Base-by-base conservation (phyloP, 2,329 filamentous ascomycete species). In the Cercospora sp. region DNA sequence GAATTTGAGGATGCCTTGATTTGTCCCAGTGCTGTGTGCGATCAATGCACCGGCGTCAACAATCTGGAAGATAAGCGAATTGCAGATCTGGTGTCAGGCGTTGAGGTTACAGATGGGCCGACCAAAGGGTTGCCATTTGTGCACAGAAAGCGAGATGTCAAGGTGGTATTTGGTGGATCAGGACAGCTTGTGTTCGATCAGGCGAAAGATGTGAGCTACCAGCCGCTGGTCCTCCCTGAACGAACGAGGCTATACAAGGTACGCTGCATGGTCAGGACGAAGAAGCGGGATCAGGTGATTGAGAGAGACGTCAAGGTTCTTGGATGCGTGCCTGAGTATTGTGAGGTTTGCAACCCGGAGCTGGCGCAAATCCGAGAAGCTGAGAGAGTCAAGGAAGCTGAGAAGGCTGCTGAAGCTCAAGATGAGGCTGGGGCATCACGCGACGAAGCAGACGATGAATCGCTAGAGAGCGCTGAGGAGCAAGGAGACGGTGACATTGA, bases 71-170 rank as follows among this genome's bases (percentile, higher is more conserved):
- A 60, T 26, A 42, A 36, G 10, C 36, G 58, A 5, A 42, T 40
- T 3, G 58, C 58, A 26, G 33, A 60, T 12, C 33, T 60, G 4
- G n/a, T 58, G 6, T 13, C 28, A 12, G 62, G 31, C 8, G 28
- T 42, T 5, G 53, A 57, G 30, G 18, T 23, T 3, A 3, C 12
- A 13, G n/a, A 42, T 13, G 55, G 30, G 28, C 23, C 31, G 0
- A 57, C 51, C 13, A 12, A 40, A 3, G 62, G 62, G 5, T 36
- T 59, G 30, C 62, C 62, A 12, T 64, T 64, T 23, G 62, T 64
- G 0, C 62, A 64, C 10, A 42, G 5, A 4, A 36, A 33, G 30
- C 16, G 51, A 6, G 62, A 64, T 20, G 53, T 57, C 6, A 53
- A 40, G 2, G 1, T 55, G 10, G 48, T n/a, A 1, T 30, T 36